These are phyloP conservation scores for Lachancea fermentati DNA, from an alignment of 805 yeast species.

Conservation along the genomic window DNA sequence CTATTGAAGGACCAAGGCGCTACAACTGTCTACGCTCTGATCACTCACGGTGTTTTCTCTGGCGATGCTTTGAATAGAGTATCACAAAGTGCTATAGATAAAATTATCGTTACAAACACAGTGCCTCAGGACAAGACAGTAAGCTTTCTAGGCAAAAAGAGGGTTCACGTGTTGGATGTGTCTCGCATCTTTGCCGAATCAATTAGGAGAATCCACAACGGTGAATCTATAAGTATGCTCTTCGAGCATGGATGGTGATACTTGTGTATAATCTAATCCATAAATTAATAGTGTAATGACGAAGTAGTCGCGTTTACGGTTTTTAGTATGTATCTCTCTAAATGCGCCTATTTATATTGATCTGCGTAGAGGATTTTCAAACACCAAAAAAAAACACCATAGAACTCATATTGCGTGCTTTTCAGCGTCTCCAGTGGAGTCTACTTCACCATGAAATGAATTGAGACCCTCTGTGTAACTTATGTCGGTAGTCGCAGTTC, in stretches of 20 bases:
- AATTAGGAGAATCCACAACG: conserved; percentile 91
- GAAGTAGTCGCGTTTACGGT: too few relatives aligned
- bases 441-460: too few relatives aligned
- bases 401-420: too few relatives aligned
- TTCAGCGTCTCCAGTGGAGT: too few relatives aligned
- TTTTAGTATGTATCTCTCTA: background rate
- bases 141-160: conserved; percentile 44
- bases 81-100: conserved; percentile 65
- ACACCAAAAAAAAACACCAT: too few relatives aligned
- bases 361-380: background rate
- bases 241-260: conserved; percentile 66
- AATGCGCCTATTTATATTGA: background rate
- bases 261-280: background rate
- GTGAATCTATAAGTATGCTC: conserved; percentile 90
- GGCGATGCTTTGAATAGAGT: conserved; percentile 84
- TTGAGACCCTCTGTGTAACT: background rate
- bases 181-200: conserved; percentile 89
- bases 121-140: conserved; percentile 73
- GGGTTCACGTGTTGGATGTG: conserved; percentile 79
- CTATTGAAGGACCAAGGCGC: conserved; percentile 93
- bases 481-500: background rate
- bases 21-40: conserved; percentile 72
- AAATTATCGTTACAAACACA: conserved; percentile 81
- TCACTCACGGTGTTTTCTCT: conserved; percentile 89
- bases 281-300: background rate